A percentile compares a stretch with the other conserved stretches of the same genome.
Conservation (phyloP, 164 flowering plant genomes). For the Aristolochia fimbriata region DNA sequence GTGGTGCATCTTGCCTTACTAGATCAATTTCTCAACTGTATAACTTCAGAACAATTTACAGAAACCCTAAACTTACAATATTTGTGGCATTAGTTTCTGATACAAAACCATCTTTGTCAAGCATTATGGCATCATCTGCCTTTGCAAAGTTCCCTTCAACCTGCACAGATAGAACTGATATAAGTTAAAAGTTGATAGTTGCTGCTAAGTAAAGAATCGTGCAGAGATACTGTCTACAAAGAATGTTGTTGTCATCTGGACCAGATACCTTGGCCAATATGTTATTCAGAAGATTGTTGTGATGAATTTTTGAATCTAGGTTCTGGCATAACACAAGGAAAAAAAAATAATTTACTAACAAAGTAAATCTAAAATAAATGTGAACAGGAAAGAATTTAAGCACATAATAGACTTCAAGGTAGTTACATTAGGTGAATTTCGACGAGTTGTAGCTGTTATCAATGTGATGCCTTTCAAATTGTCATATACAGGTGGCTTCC, state of each 20-base stretch:
- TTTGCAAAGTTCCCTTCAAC: constrained; percentile 79
- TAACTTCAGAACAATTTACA: neutral
- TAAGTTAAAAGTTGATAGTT: too few relatives aligned
- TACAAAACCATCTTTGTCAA: constrained; percentile 96
- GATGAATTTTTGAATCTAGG: constrained; percentile 98
- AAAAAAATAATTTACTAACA: neutral
- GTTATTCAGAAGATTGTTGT: constrained; percentile 88
- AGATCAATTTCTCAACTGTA: too few relatives aligned
- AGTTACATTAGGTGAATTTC: constrained; percentile 95
- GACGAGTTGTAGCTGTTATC: constrained; percentile 91
- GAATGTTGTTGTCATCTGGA: neutral
- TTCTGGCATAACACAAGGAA: constrained; percentile 43
- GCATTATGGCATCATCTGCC: constrained; percentile 95
- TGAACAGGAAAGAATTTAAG: too few relatives aligned
- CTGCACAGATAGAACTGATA: constrained; percentile 26
- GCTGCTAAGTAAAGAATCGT: neutral
- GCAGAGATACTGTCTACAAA: neutral
- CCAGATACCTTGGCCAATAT: constrained; percentile 74
- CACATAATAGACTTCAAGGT: neutral
- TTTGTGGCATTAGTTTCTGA: constrained; percentile 98
- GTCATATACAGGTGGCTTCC: constrained; percentile 98
- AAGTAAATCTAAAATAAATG: too few relatives aligned
- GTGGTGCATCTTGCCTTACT: too few relatives aligned
- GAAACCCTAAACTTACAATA: constrained; percentile 43
- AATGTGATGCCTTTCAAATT: constrained; percentile 64